Base-by-base conservation (phyloP, 2,329 filamentous ascomycete genomes). In the Xylariaceae sp. region DNA sequence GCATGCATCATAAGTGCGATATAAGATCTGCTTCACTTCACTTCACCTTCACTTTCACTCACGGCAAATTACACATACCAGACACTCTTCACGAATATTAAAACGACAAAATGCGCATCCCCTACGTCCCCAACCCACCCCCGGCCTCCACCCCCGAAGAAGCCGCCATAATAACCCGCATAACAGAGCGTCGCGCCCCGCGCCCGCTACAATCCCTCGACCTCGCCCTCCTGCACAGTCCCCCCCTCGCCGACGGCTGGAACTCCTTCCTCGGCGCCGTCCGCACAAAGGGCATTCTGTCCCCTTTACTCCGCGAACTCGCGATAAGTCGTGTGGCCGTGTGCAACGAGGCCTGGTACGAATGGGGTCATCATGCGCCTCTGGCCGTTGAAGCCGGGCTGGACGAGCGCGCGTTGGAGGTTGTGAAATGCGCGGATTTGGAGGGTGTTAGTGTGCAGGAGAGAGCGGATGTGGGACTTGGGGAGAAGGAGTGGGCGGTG, bases 241-340 rank as follows among this genome's bases (percentile, higher is more conserved):
- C 88, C 1, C 76, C 85, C 15, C 82, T 93, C 1, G 89, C 89
- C 13, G 86, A 90, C 74, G 89, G 89, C 55, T 89, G 87, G 86
- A 89, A 89, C 76, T 75, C 77, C 10, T 87, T 89, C 72, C 79
- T 89, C 9, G 86, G 86, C 60, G 83, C 84, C 30, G 73, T 87
- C 39, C 81, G 85, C 64, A 84, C 82, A 48, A 74, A 75, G 64
- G 82, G 82, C 23, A 71, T 68, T 3, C 68, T 87, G 4, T 57
- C 74, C 3, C 80, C 78, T 53, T 79, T 82, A 66, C 70, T 91
- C 56, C 85, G 89, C 65, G 90, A 96, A 77, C 78, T 92, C 15
- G 87, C 89, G 65, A 92, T 96, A 67, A 90, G 85, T 68, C 83
- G 90, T 53, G 88, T 95, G 11, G 91, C 91, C 10, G 86, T 88